Conservation (phyloP, 83 land plant species). For the Picea abies region DNA sequence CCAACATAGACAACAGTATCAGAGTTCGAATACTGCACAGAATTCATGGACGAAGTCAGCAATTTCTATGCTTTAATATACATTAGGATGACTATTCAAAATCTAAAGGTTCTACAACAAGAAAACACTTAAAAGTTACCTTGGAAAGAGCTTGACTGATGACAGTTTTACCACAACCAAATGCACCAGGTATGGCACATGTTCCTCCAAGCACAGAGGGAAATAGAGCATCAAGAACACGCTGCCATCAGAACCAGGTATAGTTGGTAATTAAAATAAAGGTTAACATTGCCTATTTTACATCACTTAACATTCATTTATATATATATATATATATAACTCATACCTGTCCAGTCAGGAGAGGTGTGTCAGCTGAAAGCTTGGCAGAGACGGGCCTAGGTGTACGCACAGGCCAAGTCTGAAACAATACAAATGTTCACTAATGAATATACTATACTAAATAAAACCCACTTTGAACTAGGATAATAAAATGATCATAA, state of each 20-base stretch:
- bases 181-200: conserved; percentile 99
- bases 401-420: conserved; percentile 99
- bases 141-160: conserved; percentile 99
- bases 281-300: neutral
- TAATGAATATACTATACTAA: neutral
- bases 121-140: conserved; percentile 37
- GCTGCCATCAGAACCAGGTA: conserved; percentile 46
- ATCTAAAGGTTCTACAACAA: neutral
- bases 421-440: conserved; percentile 18
- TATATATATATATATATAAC: neutral
- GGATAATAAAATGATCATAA: neutral
- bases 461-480: neutral
- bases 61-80: neutral
- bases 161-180: conserved; percentile 99
- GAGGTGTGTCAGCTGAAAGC: conserved; percentile 99
- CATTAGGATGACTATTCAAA: neutral
- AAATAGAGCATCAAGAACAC: conserved; percentile 99
- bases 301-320: neutral
- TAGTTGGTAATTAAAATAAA: neutral
- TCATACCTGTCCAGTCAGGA: conserved; percentile 92
- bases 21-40: conserved; percentile 94
- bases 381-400: conserved; percentile 96
- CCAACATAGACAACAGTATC: conserved; percentile 99
- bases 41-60: neutral
- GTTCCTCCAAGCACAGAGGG: conserved; percentile 99